A percentile compares a stretch with the other conserved stretches of the same genome.
These are phyloP conservation scores for Canna indica DNA, from an alignment of 176 grass and related monocot genomes.

Conservation along the genomic window DNA sequence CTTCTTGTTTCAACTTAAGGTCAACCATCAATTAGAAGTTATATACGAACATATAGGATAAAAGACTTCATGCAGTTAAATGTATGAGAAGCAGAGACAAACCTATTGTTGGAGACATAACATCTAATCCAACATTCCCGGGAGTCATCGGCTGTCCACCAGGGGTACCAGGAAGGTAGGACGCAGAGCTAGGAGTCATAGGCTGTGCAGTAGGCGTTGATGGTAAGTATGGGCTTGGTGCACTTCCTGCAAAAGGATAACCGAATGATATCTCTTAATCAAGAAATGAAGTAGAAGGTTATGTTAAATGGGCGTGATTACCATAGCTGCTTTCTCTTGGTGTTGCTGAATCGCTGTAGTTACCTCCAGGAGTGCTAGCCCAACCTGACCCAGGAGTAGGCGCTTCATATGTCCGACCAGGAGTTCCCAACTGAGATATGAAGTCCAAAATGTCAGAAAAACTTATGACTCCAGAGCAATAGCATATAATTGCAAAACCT, in stretches of 20 bases:
- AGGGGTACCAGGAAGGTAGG: conserved; percentile 93
- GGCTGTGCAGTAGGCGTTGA: conserved; percentile 91
- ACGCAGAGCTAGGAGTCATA: conserved; percentile 83
- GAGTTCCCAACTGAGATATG: conserved; percentile 68
- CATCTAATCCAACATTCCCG: conserved; percentile 92
- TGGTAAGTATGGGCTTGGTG: conserved; percentile 82
- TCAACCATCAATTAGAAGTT: background rate
- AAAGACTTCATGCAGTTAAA: background rate
- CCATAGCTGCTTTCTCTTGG: conserved; percentile 88
- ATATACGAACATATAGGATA: background rate
- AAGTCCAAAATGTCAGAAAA: background rate
- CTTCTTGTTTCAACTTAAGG: background rate
- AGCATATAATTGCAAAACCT: conserved; percentile 9
- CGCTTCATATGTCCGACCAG: conserved; percentile 89
- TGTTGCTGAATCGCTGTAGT: conserved; percentile 69
- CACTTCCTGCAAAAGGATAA: conserved; percentile 53
- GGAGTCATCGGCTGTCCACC: conserved; percentile 98
- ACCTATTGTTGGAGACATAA: conserved; percentile 94
- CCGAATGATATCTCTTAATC: conserved; percentile 1
- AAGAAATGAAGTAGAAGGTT: background rate
- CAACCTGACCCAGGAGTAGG: conserved; percentile 97
- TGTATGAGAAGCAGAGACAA: background rate
- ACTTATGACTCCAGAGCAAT: background rate
- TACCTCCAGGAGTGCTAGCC: conserved; percentile 90
- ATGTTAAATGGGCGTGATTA: conserved; percentile 14